Conservation (phyloP, 768 basidiomycete genomes). For the Strobilomyces confusus region DNA sequence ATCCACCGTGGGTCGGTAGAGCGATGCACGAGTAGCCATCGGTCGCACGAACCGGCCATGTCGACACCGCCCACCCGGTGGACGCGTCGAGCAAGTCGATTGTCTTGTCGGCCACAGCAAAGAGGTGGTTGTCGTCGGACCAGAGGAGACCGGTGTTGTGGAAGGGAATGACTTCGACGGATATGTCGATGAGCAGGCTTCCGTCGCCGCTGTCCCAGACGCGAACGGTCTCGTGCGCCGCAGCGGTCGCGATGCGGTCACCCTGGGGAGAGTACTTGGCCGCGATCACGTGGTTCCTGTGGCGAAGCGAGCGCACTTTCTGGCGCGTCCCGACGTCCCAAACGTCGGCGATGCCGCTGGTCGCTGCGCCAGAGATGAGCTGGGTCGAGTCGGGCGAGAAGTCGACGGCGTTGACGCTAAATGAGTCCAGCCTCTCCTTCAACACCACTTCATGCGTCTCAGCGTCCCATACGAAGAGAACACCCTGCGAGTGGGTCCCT, state of each 20-base stretch:
- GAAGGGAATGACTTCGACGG: not conserved
- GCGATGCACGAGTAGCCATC: not conserved
- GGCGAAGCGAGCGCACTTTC: not conserved
- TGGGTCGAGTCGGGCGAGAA: not conserved
- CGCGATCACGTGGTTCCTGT: not conserved
- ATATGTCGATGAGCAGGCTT: not conserved
- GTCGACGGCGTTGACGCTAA: not conserved
- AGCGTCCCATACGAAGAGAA: not conserved
- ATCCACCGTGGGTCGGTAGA: not conserved
- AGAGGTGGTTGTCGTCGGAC: not conserved
- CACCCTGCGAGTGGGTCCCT: not conserved
- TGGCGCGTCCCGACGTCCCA: not conserved
- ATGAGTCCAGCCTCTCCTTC: no score
- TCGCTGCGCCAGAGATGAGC: not conserved
- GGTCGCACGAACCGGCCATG: not conserved
- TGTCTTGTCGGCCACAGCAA: not conserved
- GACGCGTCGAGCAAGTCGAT: not conserved
- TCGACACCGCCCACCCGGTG: not conserved
- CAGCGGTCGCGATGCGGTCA: not conserved
- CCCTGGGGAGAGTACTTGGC: not conserved
- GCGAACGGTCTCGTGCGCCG: rapidly evolving
- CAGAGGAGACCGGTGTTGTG: not conserved
- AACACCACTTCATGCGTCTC: not conserved
- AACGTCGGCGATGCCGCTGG: not conserved
- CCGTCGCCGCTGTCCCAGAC: not conserved